Percentiles rank a stretch among this genome's conserved stretches.
phyloP scores from a whole-genome alignment of 441 rosid genomes.

The Brassica balearica region DNA sequence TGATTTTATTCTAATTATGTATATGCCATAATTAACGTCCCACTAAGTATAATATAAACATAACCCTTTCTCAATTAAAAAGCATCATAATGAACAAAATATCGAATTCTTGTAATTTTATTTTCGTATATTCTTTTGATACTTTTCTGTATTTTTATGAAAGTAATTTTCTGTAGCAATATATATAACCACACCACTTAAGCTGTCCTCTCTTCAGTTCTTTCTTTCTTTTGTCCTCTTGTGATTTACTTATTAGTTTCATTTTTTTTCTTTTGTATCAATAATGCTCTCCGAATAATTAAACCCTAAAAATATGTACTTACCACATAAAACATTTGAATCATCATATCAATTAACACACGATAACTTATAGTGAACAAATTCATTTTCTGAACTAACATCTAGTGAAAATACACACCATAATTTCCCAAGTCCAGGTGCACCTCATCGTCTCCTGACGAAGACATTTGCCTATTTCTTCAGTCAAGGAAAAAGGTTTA shows the following conservation, averaged over 20 bases:
- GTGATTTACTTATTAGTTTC: not conserved
- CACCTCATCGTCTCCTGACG: not conserved
- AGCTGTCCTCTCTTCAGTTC: not conserved
- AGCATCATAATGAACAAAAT: not conserved
- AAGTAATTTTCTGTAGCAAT: not conserved
- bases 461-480: not conserved
- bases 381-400: not conserved
- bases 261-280: slow-evolving; percentile 9
- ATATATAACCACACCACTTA: not conserved
- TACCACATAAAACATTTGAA: not conserved
- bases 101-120: not conserved
- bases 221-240: slow-evolving; percentile 7
- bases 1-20: not conserved
- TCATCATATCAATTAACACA: not conserved
- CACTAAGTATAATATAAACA: slow-evolving; percentile 2
- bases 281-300: slow-evolving; percentile 5
- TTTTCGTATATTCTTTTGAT: slow-evolving; percentile 2
- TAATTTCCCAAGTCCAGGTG: not conserved
- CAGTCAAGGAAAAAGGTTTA: too few species aligned
- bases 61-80: not conserved
- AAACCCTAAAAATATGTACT: not conserved
- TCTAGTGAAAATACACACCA: not conserved
- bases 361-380: not conserved
- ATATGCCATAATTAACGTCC: not conserved
- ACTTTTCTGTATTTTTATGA: slow-evolving; percentile 1